phyloP scores from a whole-genome alignment of 495 filamentous ascomycete genomes.

The Astrothelium subdiscretum region DNA sequence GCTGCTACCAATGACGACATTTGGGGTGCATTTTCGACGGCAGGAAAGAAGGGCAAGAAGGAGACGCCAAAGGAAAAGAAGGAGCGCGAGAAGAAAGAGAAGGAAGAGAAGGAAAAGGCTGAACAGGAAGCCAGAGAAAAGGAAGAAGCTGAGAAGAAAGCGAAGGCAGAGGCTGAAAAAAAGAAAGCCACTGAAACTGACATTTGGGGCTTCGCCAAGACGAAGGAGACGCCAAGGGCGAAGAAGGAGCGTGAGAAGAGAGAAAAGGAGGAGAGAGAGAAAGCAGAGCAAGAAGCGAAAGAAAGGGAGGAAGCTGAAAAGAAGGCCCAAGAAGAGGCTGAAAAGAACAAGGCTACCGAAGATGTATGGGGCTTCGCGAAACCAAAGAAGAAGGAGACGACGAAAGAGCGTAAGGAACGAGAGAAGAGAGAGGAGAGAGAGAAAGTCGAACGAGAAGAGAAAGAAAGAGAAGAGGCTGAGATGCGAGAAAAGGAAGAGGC shows the following conservation, averaged over 20 bases:
- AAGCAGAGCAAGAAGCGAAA: constrained; percentile 5
- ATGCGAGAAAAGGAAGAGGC: background rate
- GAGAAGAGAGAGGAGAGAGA: constrained; percentile 5
- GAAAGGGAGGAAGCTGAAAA: background rate
- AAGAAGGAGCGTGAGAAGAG: constrained; percentile 3
- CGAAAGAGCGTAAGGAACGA: constrained; percentile 7
- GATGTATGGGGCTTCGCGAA: background rate
- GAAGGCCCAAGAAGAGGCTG: background rate
- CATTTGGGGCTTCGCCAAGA: background rate
- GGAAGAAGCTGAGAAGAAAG: constrained; percentile 24
- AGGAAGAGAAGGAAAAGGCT: constrained; percentile 1
- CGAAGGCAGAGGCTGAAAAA: constrained; percentile 16
- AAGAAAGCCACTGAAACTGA: background rate
- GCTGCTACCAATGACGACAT: constrained; percentile 18
- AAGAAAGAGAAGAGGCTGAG: constrained; percentile 5
- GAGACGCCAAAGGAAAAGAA: constrained; percentile 20
- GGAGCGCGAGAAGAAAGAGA: constrained; percentile 8
- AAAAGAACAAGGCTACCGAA: background rate
- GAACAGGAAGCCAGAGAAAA: constrained; percentile 1
- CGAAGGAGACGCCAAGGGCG: background rate
- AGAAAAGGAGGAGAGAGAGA: constrained; percentile 6
- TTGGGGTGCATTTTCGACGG: constrained; percentile 3
- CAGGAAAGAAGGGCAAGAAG: constrained; percentile 20
- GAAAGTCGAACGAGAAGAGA: constrained; percentile 3
- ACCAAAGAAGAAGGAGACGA: background rate